Percentiles rank a stretch among this genome's conserved stretches.
These are phyloP conservation scores for Aspergillus bertholletiae DNA, from an alignment of 495 filamentous ascomycete genomes.

Conservation along the genomic window DNA sequence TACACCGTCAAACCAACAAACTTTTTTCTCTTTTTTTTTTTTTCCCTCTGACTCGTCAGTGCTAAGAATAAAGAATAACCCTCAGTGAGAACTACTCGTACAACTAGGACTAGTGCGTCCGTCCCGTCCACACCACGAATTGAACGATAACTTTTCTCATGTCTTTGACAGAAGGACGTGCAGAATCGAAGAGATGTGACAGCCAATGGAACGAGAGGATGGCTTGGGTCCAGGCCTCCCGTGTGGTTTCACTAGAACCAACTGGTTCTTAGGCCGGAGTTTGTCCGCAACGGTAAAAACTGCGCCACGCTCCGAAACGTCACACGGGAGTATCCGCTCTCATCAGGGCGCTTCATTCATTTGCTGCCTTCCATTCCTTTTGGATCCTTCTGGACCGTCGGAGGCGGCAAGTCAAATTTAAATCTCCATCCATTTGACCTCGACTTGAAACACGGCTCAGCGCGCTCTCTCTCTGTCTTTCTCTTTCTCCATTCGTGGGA, in stretches of 20 bases:
- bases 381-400: background rate
- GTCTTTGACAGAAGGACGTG: no score
- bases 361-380: background rate
- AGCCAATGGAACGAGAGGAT: background rate
- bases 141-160: no score
- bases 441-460: background rate
- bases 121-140: no score
- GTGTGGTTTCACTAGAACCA: no score
- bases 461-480: background rate
- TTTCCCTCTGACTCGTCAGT: background rate
- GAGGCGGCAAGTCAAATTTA: background rate
- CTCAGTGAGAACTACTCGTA: background rate
- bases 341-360: background rate
- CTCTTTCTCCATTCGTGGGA: background rate
- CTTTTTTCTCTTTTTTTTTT: background rate
- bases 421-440: background rate
- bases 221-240: slow-evolving; percentile 6
- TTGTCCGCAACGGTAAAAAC: background rate
- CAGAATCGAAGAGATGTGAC: background rate
- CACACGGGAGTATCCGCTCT: slow-evolving; percentile 13
- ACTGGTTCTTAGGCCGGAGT: no score
- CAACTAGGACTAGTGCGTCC: background rate
- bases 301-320: slow-evolving; percentile 5
- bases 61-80: background rate
- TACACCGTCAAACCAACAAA: background rate